Base-by-base conservation (phyloP, 1,139 yeast species). In the Tardiomyces depauwii region DNA sequence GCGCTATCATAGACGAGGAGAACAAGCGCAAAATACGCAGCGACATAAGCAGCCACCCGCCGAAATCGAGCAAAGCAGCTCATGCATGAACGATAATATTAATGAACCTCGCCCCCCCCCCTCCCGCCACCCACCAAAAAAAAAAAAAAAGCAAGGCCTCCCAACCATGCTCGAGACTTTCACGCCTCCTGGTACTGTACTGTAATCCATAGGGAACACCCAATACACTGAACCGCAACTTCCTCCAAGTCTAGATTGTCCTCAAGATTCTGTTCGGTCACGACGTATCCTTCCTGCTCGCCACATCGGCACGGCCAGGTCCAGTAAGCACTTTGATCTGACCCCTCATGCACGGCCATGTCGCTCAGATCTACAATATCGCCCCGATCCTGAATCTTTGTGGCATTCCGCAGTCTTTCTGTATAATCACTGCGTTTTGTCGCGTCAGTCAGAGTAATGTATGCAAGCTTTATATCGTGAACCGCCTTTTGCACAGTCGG, bases 141-240 rank as follows among this genome's bases (percentile, higher is more conserved):
- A 7, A 21, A 7, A 21, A 21, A 21, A 21, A n/a, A n/a, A n/a
- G n/a, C n/a, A n/a, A n/a, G n/a, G n/a, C n/a, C n/a, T n/a, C n/a
- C n/a, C n/a, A n/a, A n/a, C n/a, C n/a, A n/a, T n/a, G n/a, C n/a
- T n/a, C n/a, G n/a, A n/a, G n/a, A n/a, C n/a, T n/a, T n/a, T 21
- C 45, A 19, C 36, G 42, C 42, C 39, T 53, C 56, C 30, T 51
- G 63, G 58, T 82, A 84, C 51, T 72, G 73, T 1, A 88, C 88
- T 45, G 78, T 78, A 14, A 88, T 65, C 95, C 96, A 88, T 25
- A 87, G 63, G 60, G 94, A 83, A 59, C 96, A 88, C 38, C 85
- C 80, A 12, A 67, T 62, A 59, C 96, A 88, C 56, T 88, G 95
- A 0, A 85, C 78, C 9, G 83, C 71, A 2, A 88, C 73, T 51